Conservation (phyloP, 2,329 filamentous ascomycete species). For the Madurella mycetomatis region DNA sequence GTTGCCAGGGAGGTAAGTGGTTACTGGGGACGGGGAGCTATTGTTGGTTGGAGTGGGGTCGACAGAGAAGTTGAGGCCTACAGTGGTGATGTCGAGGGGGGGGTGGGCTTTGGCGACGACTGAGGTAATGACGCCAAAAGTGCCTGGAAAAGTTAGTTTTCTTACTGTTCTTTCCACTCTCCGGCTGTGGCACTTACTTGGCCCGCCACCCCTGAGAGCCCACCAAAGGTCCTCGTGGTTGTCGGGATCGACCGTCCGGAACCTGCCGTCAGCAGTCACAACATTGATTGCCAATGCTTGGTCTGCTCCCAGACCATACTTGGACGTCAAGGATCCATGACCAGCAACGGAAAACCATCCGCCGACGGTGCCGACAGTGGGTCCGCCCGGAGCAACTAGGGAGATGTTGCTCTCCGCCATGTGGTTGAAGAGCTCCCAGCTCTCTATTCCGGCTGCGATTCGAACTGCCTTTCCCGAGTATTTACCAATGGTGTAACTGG, state of each 20-base stretch:
- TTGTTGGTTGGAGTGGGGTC: conserved; percentile 4
- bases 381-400: conserved; percentile 31
- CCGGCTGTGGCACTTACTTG: conserved; percentile 16
- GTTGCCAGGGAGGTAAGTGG: neutral
- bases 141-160: conserved; percentile 14
- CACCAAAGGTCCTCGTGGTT: conserved; percentile 39
- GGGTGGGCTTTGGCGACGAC: conserved; percentile 26
- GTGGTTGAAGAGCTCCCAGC: conserved; percentile 31
- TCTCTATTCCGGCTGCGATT: conserved; percentile 41
- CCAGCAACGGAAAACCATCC: conserved; percentile 51
- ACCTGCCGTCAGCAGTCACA: conserved; percentile 42
- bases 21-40: conserved; percentile 12
- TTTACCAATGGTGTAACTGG: conserved; percentile 16
- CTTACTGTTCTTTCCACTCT: neutral
- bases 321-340: conserved; percentile 43
- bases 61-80: conserved; percentile 19
- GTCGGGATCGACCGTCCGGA: conserved; percentile 40
- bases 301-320: conserved; percentile 48
- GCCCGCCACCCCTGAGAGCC: conserved; percentile 38
- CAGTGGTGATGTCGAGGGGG: conserved; percentile 18
- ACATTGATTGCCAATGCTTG: conserved; percentile 47
- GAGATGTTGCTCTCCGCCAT: conserved; percentile 32
- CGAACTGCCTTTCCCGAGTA: conserved; percentile 46
- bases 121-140: conserved; percentile 26
- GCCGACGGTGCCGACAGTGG: conserved; percentile 40